These are phyloP conservation scores for Bolboschoenoplectus hybrid DNA, from an alignment of 202 grass and related monocot genomes.

Conservation along the genomic window DNA sequence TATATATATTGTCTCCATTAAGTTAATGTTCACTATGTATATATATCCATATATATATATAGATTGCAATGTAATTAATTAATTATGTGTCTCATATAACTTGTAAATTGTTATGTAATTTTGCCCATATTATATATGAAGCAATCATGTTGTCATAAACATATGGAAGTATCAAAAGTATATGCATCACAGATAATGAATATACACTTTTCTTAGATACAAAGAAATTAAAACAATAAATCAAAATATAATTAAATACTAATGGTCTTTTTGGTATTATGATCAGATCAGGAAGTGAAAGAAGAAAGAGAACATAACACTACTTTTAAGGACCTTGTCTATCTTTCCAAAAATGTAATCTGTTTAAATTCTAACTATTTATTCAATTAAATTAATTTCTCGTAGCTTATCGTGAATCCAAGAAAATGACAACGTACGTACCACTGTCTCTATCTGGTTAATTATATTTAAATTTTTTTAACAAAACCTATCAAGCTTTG, in stretches of 20 bases:
- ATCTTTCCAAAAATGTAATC: conserved; percentile 23
- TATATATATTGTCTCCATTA: not conserved
- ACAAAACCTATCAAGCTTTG: conserved; percentile 18
- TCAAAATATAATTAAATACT: not conserved
- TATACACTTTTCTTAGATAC: not conserved
- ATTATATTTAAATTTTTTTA: not conserved
- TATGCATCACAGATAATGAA: too few relatives aligned
- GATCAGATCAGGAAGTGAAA: conserved; percentile 2
- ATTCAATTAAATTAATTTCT: not conserved
- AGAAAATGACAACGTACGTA: conserved; percentile 24
- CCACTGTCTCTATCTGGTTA: conserved; percentile 5
- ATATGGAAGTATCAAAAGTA: not conserved
- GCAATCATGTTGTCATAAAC: not conserved
- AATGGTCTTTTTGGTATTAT: not conserved
- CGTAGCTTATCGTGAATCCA: not conserved
- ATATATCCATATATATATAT: not conserved
- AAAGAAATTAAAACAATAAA: not conserved
- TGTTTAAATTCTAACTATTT: conserved; percentile 3
- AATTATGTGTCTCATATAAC: not conserved
- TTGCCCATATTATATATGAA: not conserved
- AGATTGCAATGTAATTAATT: not conserved
- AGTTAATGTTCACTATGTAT: not conserved
- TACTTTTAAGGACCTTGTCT: not conserved
- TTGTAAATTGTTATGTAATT: not conserved
- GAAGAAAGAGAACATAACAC: not conserved